These are phyloP conservation scores for Hebeloma cylindrosporum DNA, from an alignment of 768 basidiomycete species.

Conservation along the genomic window DNA sequence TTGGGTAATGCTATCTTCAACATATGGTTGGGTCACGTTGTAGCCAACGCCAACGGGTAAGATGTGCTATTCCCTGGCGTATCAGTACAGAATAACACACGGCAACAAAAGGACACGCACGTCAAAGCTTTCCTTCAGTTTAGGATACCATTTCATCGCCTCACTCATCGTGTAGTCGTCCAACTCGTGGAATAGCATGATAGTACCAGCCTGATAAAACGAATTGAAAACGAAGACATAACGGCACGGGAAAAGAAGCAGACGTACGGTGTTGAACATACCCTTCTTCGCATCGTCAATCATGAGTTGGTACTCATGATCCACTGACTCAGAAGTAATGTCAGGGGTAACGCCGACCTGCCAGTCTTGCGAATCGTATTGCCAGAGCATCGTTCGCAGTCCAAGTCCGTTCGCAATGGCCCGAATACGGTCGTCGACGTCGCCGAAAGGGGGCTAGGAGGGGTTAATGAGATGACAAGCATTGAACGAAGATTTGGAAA, in stretches of 20 bases:
- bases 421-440: conserved; percentile 76
- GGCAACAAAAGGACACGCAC: conserved; percentile 27
- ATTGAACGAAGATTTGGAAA: not conserved
- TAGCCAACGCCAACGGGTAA: conserved; percentile 53
- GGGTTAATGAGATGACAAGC: not conserved
- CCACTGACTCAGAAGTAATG: conserved; percentile 44
- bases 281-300: conserved; percentile 46
- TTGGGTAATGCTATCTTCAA: conserved; percentile 42
- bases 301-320: conserved; percentile 55
- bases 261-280: conserved; percentile 36
- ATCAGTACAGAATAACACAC: not conserved
- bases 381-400: conserved; percentile 73
- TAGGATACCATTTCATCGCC: conserved; percentile 51
- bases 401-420: conserved; percentile 66
- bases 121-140: conserved; percentile 45
- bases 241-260: not conserved
- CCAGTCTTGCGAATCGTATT: conserved; percentile 74
- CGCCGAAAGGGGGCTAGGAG: conserved; percentile 59
- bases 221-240: not conserved
- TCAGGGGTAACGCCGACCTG: conserved; percentile 47
- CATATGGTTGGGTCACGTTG: conserved; percentile 54
- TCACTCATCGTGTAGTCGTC: conserved; percentile 63
- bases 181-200: conserved; percentile 59
- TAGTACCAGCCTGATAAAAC: conserved; percentile 41
- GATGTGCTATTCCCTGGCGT: conserved; percentile 35